These are phyloP conservation scores for Fomitopsis palustris DNA, from an alignment of 1,284 basidiomycete genomes.

Conservation along the genomic window DNA sequence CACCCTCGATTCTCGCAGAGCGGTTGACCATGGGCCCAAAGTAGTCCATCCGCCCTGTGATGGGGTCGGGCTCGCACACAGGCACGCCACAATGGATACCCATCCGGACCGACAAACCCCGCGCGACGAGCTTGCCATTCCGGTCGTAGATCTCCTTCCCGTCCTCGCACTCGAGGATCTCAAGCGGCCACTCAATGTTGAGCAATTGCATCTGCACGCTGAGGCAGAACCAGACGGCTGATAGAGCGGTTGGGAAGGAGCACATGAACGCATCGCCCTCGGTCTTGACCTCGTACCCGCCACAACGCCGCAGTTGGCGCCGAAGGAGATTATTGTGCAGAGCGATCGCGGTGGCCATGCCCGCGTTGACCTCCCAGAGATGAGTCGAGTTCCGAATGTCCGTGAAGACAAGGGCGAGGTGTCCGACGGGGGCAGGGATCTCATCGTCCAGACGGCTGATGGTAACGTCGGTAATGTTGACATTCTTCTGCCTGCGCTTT, in stretches of 20 bases:
- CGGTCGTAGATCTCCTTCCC: slow-evolving; percentile 80
- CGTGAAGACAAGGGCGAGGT: slow-evolving; percentile 94
- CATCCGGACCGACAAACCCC: slow-evolving; percentile 95
- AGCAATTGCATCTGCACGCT: slow-evolving; percentile 86
- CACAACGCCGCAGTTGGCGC: slow-evolving; percentile 85
- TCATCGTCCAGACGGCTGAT: slow-evolving; percentile 73
- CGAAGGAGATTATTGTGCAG: slow-evolving; percentile 90
- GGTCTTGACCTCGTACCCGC: slow-evolving; percentile 99
- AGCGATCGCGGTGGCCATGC: slow-evolving; percentile 94
- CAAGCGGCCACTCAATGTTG: slow-evolving; percentile 89
- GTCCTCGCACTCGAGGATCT: slow-evolving; percentile 92
- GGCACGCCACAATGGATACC: slow-evolving; percentile 94
- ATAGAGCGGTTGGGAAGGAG: slow-evolving; percentile 87
- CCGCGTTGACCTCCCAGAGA: slow-evolving; percentile 95
- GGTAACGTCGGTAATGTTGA: slow-evolving; percentile 46
- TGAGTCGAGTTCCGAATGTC: slow-evolving; percentile 98
- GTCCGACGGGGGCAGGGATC: slow-evolving; percentile 84
- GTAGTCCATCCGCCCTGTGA: slow-evolving; percentile 97
- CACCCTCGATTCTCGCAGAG: slow-evolving; percentile 81
- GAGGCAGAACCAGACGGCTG: slow-evolving; percentile 91
- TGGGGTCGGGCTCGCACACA: slow-evolving; percentile 90
- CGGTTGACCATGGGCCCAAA: slow-evolving; percentile 94
- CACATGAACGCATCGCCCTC: slow-evolving; percentile 99
- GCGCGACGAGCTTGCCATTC: slow-evolving; percentile 71
- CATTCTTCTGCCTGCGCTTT: slow-evolving; percentile 35